Evolutionary conservation across 306 rosid species (phyloP).

Genomic region (Quercus glauca): DNA sequence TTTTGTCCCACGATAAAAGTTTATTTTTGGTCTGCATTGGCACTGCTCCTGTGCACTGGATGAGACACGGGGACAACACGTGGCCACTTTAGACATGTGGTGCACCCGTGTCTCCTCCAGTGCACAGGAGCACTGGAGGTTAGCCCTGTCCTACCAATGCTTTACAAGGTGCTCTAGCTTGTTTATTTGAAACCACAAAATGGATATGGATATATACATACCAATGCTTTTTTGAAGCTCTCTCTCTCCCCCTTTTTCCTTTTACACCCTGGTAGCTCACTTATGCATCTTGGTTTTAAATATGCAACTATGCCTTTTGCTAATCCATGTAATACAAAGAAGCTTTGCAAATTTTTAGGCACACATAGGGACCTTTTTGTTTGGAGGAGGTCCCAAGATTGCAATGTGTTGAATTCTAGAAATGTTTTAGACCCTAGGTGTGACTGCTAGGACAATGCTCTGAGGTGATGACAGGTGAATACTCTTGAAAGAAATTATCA

Average conservation of each 20-base stretch:
- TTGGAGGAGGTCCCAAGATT: not conserved
- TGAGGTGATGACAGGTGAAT: not conserved
- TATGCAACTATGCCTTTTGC: not conserved
- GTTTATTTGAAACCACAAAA: not conserved
- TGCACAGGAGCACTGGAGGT: too few relatives aligned
- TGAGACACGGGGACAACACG: too few relatives aligned
- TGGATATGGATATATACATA: not conserved
- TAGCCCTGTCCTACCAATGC: not conserved
- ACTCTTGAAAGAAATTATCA: not conserved
- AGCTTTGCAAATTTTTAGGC: not conserved
- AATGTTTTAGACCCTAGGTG: not conserved
- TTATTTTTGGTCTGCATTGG: too few relatives aligned
- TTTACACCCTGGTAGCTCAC: not conserved
- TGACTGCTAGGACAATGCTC: not conserved
- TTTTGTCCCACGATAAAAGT: too few relatives aligned
- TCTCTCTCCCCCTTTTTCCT: not conserved
- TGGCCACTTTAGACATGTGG: too few relatives aligned
- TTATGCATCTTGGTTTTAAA: not conserved
- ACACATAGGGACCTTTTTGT: not conserved
- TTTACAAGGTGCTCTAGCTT: not conserved
- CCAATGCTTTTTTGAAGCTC: not conserved
- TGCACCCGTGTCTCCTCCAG: too few relatives aligned
- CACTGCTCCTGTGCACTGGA: too few relatives aligned
- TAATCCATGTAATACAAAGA: not conserved
- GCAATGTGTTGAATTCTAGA: not conserved